Base-by-base conservation (phyloP, 257 asterid species). In the Linderniella brevidens region DNA sequence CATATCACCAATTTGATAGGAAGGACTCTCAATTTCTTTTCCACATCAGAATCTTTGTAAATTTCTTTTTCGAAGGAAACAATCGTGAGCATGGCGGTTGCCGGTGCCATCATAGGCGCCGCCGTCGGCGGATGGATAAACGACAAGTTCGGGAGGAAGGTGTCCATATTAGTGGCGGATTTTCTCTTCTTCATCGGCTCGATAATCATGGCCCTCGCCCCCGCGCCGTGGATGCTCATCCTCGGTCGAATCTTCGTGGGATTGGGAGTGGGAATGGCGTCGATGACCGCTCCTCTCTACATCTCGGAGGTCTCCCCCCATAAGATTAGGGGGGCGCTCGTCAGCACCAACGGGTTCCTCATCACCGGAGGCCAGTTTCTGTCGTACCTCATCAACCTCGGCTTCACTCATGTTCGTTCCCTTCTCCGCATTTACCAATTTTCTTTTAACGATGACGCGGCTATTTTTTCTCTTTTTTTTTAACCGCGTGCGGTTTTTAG, bases 181-280 rank as follows among this genome's bases (percentile, higher is more conserved):
- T 3, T 68, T 17, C 19, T 81, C 53, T 80, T 81, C 58, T 59
- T 78, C 13, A 0, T 42, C 0, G 93, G 93, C 10, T 77, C 93
- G 0, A 13, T 77, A 1, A 20, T 77, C 45, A 80, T 77, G 93
- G 72, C 88, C 1, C 52, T 51, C 37, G 57, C 93, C 1, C 68
- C 73, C 10, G 65, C 44, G 11, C 86, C 93, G 12, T 72, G 79
- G 82, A 49, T 81, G 69, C 72, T 77, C 19, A 74, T 81, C 41
- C 1, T 77, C 8, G 93, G 93, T 11, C 59, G 93, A 20, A 17
- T 80, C n/a, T 65, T 77, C 5, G 87, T 77, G 4, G 87, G 93
- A 17, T 48, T 80, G 0, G 93, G 93, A 40, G 93, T 80, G 25
- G 93, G 93, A 57, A 81, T 78, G 93, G 93, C 90, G 4, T 81